phyloP scores from a whole-genome alignment of 352 stramenopile genomes.

The Phytophthora macrochlamydospora region DNA sequence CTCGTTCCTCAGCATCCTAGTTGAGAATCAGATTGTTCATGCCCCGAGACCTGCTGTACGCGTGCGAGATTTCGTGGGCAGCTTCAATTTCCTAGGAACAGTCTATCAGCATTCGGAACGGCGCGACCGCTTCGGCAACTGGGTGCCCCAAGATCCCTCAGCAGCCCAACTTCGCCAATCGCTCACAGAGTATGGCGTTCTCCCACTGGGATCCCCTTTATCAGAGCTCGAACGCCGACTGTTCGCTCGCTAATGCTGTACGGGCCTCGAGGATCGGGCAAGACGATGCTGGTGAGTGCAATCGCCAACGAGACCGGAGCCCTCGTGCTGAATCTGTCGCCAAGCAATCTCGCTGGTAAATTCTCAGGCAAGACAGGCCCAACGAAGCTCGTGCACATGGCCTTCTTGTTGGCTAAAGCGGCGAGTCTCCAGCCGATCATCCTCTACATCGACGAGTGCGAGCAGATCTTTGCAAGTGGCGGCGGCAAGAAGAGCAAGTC shows the following conservation, averaged over 20 bases:
- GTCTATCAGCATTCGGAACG: constrained; percentile 69
- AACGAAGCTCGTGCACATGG: constrained; percentile 95
- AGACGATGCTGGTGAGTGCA: constrained; percentile 93
- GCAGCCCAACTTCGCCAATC: constrained; percentile 90
- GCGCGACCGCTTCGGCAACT: constrained; percentile 79
- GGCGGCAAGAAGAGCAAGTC: constrained; percentile 83
- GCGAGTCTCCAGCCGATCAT: constrained; percentile 86
- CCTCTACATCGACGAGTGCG: constrained; percentile 95
- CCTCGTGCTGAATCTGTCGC: constrained; percentile 95
- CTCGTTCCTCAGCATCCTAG: constrained; percentile 89
- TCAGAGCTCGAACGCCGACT: constrained; percentile 74
- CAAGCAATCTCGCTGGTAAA: constrained; percentile 93
- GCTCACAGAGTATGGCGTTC: constrained; percentile 91
- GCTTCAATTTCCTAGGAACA: constrained; percentile 92
- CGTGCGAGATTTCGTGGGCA: constrained; percentile 89
- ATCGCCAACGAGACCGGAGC: constrained; percentile 93
- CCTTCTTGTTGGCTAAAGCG: constrained; percentile 92
- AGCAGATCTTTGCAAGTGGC: constrained; percentile 86
- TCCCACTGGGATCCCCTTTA: constrained; percentile 82
- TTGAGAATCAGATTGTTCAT: constrained; percentile 92
- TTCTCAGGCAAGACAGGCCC: constrained; percentile 91
- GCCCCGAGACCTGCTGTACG: constrained; percentile 34
- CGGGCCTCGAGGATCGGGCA: constrained; percentile 89
- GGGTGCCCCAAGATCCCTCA: constrained; percentile 91
- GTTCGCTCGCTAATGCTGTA: constrained; percentile 95